Evolutionary conservation across 768 basidiomycete species (phyloP).

Genomic region (Amyloporia xantha): DNA sequence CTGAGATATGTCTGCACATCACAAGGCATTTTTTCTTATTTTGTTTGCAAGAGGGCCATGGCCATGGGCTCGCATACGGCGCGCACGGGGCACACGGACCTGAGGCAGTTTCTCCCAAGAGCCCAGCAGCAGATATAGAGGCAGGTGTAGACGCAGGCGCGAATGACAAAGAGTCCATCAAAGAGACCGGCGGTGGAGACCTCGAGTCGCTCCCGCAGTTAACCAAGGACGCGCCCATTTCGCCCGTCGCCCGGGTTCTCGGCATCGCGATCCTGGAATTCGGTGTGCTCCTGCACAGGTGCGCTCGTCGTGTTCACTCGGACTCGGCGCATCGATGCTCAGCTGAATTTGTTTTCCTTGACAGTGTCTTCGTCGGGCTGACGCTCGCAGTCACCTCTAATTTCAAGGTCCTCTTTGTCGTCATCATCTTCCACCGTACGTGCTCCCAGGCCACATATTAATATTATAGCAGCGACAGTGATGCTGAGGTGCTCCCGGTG

Average conservation of each 20-base stretch:
- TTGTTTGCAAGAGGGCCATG: no score
- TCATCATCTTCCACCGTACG: conserved; percentile 85
- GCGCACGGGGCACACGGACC: conserved; percentile 65
- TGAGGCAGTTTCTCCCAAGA: neutral
- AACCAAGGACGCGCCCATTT: conserved; percentile 4
- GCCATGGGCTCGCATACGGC: conserved; percentile 42
- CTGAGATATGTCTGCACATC: neutral
- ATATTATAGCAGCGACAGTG: no score
- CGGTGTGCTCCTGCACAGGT: conserved; percentile 85
- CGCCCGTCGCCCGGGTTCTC: conserved; percentile 61
- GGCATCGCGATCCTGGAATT: conserved; percentile 92
- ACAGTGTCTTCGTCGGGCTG: conserved; percentile 77
- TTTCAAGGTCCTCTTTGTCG: conserved; percentile 82
- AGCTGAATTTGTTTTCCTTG: no score
- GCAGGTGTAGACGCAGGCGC: no score
- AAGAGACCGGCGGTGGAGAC: neutral
- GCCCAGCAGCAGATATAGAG: neutral
- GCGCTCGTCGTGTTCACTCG: conserved; percentile 5
- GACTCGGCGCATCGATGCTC: no score
- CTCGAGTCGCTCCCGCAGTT: neutral
- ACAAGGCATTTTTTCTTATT: no score
- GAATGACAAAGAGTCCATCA: neutral
- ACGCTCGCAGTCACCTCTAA: conserved; percentile 82
- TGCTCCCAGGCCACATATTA: no score
- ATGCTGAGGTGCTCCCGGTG: no score